These are phyloP conservation scores for Debaryomycetaceae sp. DNA, from an alignment of 1,139 yeast species.

Conservation along the genomic window DNA sequence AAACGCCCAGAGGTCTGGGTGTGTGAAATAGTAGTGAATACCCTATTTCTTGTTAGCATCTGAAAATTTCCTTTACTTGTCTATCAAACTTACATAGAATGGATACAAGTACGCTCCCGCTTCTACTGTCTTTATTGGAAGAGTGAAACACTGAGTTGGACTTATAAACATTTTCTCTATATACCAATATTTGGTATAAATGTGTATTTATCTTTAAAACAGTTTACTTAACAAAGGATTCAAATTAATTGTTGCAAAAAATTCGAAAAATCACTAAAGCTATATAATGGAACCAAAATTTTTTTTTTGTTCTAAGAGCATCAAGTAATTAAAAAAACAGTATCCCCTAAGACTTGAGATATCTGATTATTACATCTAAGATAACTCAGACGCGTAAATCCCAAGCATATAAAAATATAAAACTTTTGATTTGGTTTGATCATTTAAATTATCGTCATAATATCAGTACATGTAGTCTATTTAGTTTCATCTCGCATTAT, in stretches of 20 bases:
- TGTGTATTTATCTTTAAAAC: background rate
- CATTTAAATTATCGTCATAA: background rate
- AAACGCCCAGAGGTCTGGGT: conserved; percentile 52
- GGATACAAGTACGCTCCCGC: conserved; percentile 27
- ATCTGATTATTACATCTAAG: no score
- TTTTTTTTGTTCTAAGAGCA: no score
- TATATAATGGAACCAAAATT: no score
- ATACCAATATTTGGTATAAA: background rate
- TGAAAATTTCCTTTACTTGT: conserved; percentile 4
- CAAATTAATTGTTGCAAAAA: background rate
- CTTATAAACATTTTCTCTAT: background rate
- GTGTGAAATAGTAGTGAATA: conserved; percentile 37
- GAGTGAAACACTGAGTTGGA: background rate
- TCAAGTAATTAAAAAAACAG: no score
- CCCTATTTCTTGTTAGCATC: conserved; percentile 25
- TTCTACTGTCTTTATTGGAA: conserved; percentile 4
- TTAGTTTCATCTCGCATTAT: background rate
- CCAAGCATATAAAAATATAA: no score
- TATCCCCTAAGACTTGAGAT: no score
- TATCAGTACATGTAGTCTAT: background rate
- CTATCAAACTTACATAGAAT: conserved; percentile 17
- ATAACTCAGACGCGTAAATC: no score
- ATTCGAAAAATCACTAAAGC: background rate
- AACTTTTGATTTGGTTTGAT: background rate
- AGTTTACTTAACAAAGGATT: no score